These are phyloP conservation scores for Aechmea fasciata DNA, from an alignment of 176 grass and related monocot genomes.

Conservation along the genomic window DNA sequence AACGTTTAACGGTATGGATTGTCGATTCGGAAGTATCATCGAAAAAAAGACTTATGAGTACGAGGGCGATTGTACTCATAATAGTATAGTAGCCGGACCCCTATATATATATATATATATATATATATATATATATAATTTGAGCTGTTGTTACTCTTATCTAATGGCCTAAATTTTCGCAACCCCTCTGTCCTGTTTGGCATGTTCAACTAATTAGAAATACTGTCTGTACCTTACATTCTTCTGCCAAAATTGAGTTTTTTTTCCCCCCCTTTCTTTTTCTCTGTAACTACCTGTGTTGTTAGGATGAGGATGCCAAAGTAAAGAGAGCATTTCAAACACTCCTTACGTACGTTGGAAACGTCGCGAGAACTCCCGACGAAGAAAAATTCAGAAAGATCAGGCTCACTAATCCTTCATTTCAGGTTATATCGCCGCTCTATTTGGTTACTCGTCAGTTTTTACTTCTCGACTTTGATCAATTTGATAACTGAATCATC, in stretches of 20 bases:
- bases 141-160: neutral
- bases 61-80: too few relatives aligned
- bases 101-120: too few relatives aligned
- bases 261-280: neutral
- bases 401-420: conserved; percentile 62
- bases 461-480: neutral
- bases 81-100: too few relatives aligned
- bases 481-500: neutral
- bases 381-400: conserved; percentile 99
- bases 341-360: conserved; percentile 73
- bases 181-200: neutral
- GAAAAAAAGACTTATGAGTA: too few relatives aligned
- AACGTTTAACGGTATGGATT: too few relatives aligned
- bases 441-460: neutral
- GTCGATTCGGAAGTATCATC: too few relatives aligned
- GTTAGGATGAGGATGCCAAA: conserved; percentile 72
- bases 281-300: conserved; percentile 7
- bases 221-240: neutral
- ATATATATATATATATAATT: neutral
- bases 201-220: too few relatives aligned
- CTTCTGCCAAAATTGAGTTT: conserved; percentile 4
- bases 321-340: conserved; percentile 93
- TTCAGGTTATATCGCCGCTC: conserved; percentile 46
- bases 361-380: conserved; percentile 63
- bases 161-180: neutral